Conservation (phyloP, 345 rosid genomes). For the Populus deltoides region DNA sequence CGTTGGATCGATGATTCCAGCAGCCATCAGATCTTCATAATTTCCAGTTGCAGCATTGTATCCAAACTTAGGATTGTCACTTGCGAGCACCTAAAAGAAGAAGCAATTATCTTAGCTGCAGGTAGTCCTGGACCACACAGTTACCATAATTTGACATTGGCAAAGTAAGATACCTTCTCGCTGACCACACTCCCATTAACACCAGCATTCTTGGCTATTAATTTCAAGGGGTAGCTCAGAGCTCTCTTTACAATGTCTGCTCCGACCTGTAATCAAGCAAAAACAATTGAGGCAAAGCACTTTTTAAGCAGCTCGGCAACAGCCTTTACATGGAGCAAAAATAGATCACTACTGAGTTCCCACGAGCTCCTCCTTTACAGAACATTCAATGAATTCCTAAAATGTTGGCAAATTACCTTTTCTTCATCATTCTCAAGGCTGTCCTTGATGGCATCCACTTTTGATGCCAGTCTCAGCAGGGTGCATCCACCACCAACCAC, state of each 20-base stretch:
- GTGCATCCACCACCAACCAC: constrained; percentile 61
- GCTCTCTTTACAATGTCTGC: constrained; percentile 94
- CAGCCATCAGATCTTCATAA: constrained; percentile 93
- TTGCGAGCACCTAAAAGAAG: constrained; percentile 61
- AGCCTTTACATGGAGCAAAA: not conserved
- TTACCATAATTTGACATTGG: not conserved
- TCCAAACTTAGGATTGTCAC: constrained; percentile 61
- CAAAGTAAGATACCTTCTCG: constrained; percentile 47
- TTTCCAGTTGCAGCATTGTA: constrained; percentile 96
- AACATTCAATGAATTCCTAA: not conserved
- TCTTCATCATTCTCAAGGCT: constrained; percentile 81
- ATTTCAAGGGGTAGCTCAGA: constrained; percentile 77
- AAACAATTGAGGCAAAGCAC: not conserved
- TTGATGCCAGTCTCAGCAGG: constrained; percentile 25
- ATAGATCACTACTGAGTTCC: not conserved
- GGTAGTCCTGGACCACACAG: not conserved
- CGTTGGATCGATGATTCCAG: constrained; percentile 94
- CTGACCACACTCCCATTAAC: constrained; percentile 95
- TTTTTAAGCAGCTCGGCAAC: not conserved
- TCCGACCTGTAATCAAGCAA: constrained; percentile 56
- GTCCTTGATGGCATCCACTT: constrained; percentile 49
- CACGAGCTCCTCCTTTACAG: not conserved
- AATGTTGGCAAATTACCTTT: constrained; percentile 43
- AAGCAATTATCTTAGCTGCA: not conserved
- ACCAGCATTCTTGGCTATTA: constrained; percentile 95